phyloP scores from a whole-genome alignment of 1,284 basidiomycete species.

The Rhodofomes roseus region DNA sequence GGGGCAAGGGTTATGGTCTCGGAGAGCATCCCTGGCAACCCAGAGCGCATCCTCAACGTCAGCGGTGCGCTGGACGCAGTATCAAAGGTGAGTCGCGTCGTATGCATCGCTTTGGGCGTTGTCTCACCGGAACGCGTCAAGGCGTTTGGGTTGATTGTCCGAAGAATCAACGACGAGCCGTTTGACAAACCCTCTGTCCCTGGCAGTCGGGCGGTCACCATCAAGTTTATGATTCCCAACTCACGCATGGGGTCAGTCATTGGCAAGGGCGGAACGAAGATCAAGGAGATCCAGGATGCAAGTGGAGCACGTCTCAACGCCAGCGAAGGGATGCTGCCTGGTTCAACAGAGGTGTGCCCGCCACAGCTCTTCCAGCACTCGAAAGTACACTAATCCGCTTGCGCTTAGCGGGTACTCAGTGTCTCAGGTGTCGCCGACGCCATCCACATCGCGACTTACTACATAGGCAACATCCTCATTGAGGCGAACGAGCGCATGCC shows the following conservation, averaged over 20 bases:
- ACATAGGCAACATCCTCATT: slow-evolving; percentile 95
- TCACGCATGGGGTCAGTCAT: slow-evolving; percentile 99
- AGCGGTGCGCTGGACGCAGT: slow-evolving; percentile 98
- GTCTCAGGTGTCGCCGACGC: slow-evolving; percentile 99
- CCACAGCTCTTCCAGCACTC: slow-evolving; percentile 9
- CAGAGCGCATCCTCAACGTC: slow-evolving; percentile 96
- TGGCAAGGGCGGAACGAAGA: slow-evolving; percentile 95
- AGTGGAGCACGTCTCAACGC: slow-evolving; percentile 96
- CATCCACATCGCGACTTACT: slow-evolving; percentile 99
- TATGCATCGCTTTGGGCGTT: not conserved
- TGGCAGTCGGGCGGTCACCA: slow-evolving; percentile 96
- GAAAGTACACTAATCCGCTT: slow-evolving; percentile 4
- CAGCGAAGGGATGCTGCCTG: slow-evolving; percentile 96
- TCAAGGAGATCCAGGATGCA: slow-evolving; percentile 99
- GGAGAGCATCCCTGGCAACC: slow-evolving; percentile 95
- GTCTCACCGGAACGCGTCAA: slow-evolving; percentile 29
- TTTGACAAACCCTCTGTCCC: slow-evolving; percentile 97
- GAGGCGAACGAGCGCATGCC: slow-evolving; percentile 90
- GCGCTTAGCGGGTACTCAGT: slow-evolving; percentile 81
- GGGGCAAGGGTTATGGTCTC: slow-evolving; percentile 94
- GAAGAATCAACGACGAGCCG: slow-evolving; percentile 98
- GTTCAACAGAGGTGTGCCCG: slow-evolving; percentile 85
- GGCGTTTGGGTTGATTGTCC: slow-evolving; percentile 98
- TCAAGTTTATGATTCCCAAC: slow-evolving; percentile 99
- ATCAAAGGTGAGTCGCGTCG: slow-evolving; percentile 70